phyloP scores from a whole-genome alignment of 306 rosid genomes.

The Albizia julibrissin region DNA sequence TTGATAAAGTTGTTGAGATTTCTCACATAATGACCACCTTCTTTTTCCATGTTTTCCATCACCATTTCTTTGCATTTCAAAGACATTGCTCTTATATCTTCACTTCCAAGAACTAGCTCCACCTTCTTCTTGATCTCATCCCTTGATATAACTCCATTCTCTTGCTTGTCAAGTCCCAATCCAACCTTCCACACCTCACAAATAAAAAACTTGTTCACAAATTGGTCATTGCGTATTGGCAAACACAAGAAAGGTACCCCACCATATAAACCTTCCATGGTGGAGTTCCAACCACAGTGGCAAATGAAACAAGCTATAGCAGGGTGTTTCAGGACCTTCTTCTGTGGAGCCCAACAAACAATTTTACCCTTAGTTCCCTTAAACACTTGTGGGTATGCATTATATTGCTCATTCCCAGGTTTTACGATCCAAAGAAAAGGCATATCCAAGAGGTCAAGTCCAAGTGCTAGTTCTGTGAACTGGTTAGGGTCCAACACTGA shows the following conservation, averaged over 20 bases:
- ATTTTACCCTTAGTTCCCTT: conserved; percentile 17
- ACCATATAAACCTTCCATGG: conserved; percentile 29
- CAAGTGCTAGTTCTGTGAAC: conserved; percentile 24
- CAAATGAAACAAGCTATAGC: conserved; percentile 43
- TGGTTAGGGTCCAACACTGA: conserved; percentile 1
- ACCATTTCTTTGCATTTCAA: background rate
- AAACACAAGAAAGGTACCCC: conserved; percentile 30
- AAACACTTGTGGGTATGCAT: conserved; percentile 24
- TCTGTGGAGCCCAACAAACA: conserved; percentile 41
- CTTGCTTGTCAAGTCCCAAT: conserved; percentile 6
- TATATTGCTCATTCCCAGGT: background rate
- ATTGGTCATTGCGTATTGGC: background rate
- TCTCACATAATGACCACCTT: background rate
- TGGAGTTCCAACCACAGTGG: conserved; percentile 52
- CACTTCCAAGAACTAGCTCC: conserved; percentile 28
- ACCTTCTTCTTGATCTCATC: conserved; percentile 34
- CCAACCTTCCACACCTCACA: conserved; percentile 31
- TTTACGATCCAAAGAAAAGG: conserved; percentile 33
- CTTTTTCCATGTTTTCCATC: background rate
- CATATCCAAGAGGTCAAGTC: conserved; percentile 4
- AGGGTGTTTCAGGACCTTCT: conserved; percentile 35
- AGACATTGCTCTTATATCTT: conserved; percentile 18
- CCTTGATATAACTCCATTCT: background rate
- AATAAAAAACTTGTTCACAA: background rate
- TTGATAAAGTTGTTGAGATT: background rate